Base-by-base conservation (phyloP, 192 early-diverging fungal genomes). In the Phlyctochytrium bullatum region DNA sequence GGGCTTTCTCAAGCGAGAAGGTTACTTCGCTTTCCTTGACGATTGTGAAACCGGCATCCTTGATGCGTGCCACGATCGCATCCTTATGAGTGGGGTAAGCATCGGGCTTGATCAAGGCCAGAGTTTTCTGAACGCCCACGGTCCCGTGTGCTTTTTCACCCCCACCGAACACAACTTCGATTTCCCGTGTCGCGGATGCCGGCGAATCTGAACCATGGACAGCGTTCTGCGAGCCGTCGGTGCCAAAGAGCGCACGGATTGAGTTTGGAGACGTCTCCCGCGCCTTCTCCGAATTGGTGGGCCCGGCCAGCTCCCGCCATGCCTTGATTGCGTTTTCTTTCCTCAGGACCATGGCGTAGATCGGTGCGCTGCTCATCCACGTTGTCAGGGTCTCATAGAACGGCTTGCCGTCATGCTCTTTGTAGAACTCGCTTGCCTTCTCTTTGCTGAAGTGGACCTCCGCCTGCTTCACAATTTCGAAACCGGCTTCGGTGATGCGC, bases 231-330 rank as follows among this genome's bases (percentile, higher is more conserved):
- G 73, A 53, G 4, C 59, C 59, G 63, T 82, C 77, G 25, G 79
- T 81, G 23, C 81, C 80, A 64, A 66, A 80, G 27, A 78, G 28
- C 2, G 74, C 81, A 27, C 78, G 74, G 35, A 79, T 71, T 27
- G 76, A 78, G 52, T 77, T 68, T 25, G 84, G 80, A 0, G 83
- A 79, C 14, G 62, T 65, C 34, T 84, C 81, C 23, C 76, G 62
- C 0, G 86, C 86, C 66, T 86, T 86, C 52, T 77, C 61, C 0
- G 83, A 73, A 61, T 86, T 85, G 0, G 84, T 87, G 6, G 86
- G 86, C 1, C 86, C 86, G 2, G 78, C 76, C 16, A 88, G 63
- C 32, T 76, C 66, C 25, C 84, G 59, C 86, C 86, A 88, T 0
- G 77, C 84, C 34, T 67, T 66, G 34, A 88, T 76, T 20, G 77